These are phyloP conservation scores for Phlegmacium glaucopus DNA, from an alignment of 768 basidiomycete species.

Conservation along the genomic window DNA sequence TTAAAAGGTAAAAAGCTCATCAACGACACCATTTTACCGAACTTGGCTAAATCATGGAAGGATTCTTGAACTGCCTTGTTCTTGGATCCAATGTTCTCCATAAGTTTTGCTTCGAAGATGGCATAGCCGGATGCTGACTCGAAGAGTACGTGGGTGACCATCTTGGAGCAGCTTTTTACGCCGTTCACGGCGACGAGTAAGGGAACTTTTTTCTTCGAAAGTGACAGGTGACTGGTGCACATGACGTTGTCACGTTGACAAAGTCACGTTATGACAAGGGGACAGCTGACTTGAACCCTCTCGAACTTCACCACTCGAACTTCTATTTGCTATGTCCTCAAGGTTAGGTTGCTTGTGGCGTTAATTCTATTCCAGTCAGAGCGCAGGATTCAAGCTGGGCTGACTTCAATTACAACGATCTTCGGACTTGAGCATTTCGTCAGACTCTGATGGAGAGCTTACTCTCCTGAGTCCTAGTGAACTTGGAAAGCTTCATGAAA, in stretches of 20 bases:
- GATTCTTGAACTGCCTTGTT: constrained; percentile 79
- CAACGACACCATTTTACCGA: constrained; percentile 88
- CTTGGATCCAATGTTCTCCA: constrained; percentile 84
- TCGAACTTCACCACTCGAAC: too few species aligned
- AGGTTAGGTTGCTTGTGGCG: background rate
- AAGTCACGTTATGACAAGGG: too few species aligned
- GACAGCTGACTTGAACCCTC: too few species aligned
- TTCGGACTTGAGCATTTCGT: too few species aligned
- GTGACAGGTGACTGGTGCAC: too few species aligned
- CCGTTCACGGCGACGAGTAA: constrained; percentile 29
- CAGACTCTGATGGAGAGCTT: too few species aligned
- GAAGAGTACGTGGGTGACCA: constrained; percentile 87
- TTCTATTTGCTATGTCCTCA: too few species aligned
- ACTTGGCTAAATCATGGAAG: constrained; percentile 82
- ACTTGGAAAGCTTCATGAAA: too few species aligned
- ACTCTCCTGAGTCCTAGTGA: too few species aligned
- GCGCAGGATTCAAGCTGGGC: background rate
- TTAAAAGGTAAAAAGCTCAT: constrained; percentile 93
- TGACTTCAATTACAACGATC: too few species aligned
- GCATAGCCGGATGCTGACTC: constrained; percentile 95
- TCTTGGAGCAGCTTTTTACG: constrained; percentile 32
- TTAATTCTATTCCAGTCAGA: too few species aligned
- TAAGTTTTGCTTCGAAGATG: constrained; percentile 81
- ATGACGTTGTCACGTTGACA: too few species aligned
- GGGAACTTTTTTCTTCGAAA: constrained; percentile 29